Evolutionary conservation across 1,139 yeast species (phyloP), one percentile per base, ranked within the genome.

Genomic region (Yamadazyma buinensis): DNA sequence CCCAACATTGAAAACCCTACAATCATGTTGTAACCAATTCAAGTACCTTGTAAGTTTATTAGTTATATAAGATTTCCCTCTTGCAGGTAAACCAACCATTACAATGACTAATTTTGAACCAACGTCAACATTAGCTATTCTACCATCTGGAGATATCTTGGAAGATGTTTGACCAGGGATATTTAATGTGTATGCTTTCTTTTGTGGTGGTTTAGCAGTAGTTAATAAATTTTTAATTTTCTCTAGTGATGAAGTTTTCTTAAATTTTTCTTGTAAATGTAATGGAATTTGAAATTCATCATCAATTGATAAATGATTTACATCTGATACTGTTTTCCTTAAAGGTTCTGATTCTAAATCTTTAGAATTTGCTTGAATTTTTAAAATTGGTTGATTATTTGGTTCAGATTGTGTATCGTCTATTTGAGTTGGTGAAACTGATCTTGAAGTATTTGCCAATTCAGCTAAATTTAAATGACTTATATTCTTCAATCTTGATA

Each of bases 141-240:
- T 72, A 7, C 95, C 95, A 54, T 86, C 94, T 1, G 95, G 95
- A 0, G 90, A 78, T 3, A 77, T 77, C 41, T 84, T 82, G 2
- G 92, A 82, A 29, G 86, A 75, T 0, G 97, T 88, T 47, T 88
- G 84, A 2, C 97, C 97, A 0, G 97, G 97, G 9, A 90, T 87
- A 50, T 88, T 95, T 34, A 90, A 72, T 0, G 96, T 87, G 18
- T 95, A 84, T 0, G 92, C 84, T 44, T 67, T 68, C 29, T 71
- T 57, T 9, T 68, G 64, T 25, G 63, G 55, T 13, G 71, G 69
- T 40, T 66, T 65, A 19, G 64, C 62, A 33, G 64, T 55, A 33
- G 63, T 55, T 18, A 69, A 49, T 22, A 69, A 46, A 21, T 52
- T 54, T 42, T 66, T 67, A 33, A 69, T 45, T 32, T 64, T 59